Conservation (phyloP, 345 rosid genomes). For the Corymbia maculata region DNA sequence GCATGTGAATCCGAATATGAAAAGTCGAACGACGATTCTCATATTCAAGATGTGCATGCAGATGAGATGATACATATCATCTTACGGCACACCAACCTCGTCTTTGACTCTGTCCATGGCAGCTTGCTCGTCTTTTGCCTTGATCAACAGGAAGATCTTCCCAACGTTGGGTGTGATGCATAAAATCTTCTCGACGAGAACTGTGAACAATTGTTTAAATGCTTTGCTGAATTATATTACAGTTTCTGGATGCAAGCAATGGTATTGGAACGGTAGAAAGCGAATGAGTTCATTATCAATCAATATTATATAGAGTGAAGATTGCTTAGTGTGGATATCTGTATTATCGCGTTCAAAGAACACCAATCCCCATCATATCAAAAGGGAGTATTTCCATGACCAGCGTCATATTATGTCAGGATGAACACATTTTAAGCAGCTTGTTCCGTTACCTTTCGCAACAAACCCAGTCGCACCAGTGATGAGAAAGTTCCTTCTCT, state of each 20-base stretch:
- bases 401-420: background rate
- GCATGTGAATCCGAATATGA: background rate
- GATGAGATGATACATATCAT: background rate
- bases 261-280: background rate
- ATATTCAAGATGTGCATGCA: no score
- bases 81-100: background rate
- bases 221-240: no score
- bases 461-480: conserved; percentile 3
- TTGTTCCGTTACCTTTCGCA: background rate
- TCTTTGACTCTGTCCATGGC: background rate
- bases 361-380: background rate
- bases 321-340: background rate
- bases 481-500: background rate
- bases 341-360: background rate
- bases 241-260: background rate
- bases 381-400: background rate
- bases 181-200: conserved; percentile 1
- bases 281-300: background rate
- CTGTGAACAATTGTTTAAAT: background rate
- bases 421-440: background rate
- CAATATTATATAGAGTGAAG: background rate
- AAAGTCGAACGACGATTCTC: background rate
- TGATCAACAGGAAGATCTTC: conserved; percentile 1
- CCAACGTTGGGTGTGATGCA: background rate
- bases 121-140: background rate